phyloP scores from a whole-genome alignment of 805 yeast species.

The Candida silvicultrix region DNA sequence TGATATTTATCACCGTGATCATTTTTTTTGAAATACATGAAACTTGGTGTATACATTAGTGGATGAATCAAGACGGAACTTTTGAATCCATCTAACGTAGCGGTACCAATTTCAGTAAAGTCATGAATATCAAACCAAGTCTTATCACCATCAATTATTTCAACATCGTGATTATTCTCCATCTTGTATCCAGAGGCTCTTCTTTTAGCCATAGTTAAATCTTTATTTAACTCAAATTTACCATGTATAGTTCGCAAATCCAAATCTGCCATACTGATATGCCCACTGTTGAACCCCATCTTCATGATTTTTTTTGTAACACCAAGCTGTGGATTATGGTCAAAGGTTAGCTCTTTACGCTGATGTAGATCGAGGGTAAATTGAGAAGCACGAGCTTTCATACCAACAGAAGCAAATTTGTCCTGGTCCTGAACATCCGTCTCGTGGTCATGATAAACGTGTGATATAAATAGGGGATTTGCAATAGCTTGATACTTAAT shows the following conservation, averaged over 20 bases:
- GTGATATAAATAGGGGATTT: slow-evolving; percentile 68
- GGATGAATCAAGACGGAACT: slow-evolving; percentile 50
- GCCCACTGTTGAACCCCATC: slow-evolving; percentile 63
- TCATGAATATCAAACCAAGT: slow-evolving; percentile 62
- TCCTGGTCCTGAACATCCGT: slow-evolving; percentile 32
- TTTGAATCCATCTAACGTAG: slow-evolving; percentile 28
- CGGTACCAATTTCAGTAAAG: slow-evolving; percentile 48
- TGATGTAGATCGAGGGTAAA: slow-evolving; percentile 67
- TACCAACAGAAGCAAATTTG: slow-evolving; percentile 50
- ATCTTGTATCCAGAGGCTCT: slow-evolving; percentile 4
- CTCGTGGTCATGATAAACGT: slow-evolving; percentile 53
- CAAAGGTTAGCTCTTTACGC: slow-evolving; percentile 39
- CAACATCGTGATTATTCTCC: slow-evolving; percentile 13
- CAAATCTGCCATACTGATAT: slow-evolving; percentile 44
- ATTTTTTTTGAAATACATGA: slow-evolving; percentile 64
- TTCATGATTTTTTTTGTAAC: slow-evolving; percentile 41
- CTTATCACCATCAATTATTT: slow-evolving; percentile 45
- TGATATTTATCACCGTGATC: slow-evolving; percentile 37
- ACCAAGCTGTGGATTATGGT: slow-evolving; percentile 40
- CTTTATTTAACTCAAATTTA: slow-evolving; percentile 27
- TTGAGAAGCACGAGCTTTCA: slow-evolving; percentile 52
- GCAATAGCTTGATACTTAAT: slow-evolving; percentile 74
- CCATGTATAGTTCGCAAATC: slow-evolving; percentile 58
- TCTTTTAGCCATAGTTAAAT: not conserved
- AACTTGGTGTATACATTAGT: slow-evolving; percentile 59